These are phyloP conservation scores for Metschnikowia vanudenii DNA, from an alignment of 805 yeast species.

Conservation along the genomic window DNA sequence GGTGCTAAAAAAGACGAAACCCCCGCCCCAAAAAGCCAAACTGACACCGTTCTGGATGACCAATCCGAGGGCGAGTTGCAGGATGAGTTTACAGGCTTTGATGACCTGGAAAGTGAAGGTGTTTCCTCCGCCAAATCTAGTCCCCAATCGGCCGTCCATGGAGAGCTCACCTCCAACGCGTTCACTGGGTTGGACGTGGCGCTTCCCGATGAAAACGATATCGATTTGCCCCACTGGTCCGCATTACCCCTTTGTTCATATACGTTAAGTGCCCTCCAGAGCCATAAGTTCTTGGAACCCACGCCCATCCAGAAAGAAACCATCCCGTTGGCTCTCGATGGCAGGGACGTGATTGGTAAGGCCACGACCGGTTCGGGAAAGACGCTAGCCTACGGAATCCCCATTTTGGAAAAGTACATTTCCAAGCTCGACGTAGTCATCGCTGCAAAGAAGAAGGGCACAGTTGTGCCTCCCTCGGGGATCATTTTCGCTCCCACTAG, in stretches of 20 bases:
- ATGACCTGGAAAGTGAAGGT: slow-evolving; percentile 12
- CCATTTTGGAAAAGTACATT: slow-evolving; percentile 73
- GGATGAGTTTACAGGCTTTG: slow-evolving; percentile 30
- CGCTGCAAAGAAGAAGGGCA: background rate
- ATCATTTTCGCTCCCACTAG: slow-evolving; percentile 92
- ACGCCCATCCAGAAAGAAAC: slow-evolving; percentile 79
- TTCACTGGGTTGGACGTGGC: slow-evolving; percentile 25
- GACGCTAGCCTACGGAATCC: slow-evolving; percentile 92
- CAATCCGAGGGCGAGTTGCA: slow-evolving; percentile 19
- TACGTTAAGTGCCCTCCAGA: slow-evolving; percentile 59
- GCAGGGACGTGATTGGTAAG: slow-evolving; percentile 86
- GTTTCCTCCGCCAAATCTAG: background rate
- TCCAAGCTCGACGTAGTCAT: background rate
- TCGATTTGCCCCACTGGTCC: slow-evolving; percentile 63
- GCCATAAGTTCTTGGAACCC: slow-evolving; percentile 62
- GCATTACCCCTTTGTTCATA: slow-evolving; percentile 48
- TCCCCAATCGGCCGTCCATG: slow-evolving; percentile 11
- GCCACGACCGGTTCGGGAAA: slow-evolving; percentile 99
- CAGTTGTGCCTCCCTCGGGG: slow-evolving; percentile 52
- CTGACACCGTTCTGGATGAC: background rate
- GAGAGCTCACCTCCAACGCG: slow-evolving; percentile 28
- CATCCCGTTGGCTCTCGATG: slow-evolving; percentile 71
- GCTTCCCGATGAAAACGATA: slow-evolving; percentile 35
- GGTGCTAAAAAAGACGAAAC: slow-evolving; percentile 19
- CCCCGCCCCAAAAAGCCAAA: background rate